Conservation (phyloP, 345 rosid genomes). For the Bruguiera parviflora region DNA sequence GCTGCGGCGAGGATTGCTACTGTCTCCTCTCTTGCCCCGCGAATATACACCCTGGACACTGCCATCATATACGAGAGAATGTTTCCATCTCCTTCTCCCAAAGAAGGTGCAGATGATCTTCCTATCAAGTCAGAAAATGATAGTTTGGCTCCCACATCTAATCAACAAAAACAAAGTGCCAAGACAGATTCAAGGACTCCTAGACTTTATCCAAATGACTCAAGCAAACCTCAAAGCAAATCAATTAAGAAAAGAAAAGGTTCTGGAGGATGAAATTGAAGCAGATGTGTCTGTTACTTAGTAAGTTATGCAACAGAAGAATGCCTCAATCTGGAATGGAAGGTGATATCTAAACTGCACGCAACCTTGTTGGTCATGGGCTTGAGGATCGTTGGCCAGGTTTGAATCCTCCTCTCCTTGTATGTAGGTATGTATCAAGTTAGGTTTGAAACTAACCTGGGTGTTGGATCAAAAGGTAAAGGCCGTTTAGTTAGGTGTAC, state of each 20-base stretch:
- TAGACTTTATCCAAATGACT: neutral
- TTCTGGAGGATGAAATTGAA: constrained; percentile 1
- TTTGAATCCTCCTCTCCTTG: constrained; percentile 1
- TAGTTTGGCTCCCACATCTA: constrained; percentile 3
- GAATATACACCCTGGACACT: constrained; percentile 34
- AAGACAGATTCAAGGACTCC: constrained; percentile 7
- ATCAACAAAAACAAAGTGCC: neutral
- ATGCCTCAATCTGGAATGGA: neutral
- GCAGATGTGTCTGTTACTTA: neutral
- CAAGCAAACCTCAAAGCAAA: constrained; percentile 12
- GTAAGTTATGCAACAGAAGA: neutral
- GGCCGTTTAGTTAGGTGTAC: constrained; percentile 12
- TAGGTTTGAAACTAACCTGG: constrained; percentile 16
- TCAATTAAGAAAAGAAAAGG: constrained; percentile 21
- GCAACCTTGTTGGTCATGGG: neutral
- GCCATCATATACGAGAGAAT: constrained; percentile 30
- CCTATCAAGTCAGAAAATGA: constrained; percentile 2
- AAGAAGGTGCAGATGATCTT: constrained; percentile 6
- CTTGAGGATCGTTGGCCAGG: constrained; percentile 1
- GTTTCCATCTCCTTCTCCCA: neutral
- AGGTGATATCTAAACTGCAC: neutral
- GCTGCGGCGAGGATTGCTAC: constrained; percentile 31
- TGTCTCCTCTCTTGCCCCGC: constrained; percentile 34
- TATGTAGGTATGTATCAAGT: constrained; percentile 11
- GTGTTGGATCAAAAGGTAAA: constrained; percentile 10